Base-by-base conservation (phyloP, 2,329 filamentous ascomycete species). In the Rhynchosporium graminicola region DNA sequence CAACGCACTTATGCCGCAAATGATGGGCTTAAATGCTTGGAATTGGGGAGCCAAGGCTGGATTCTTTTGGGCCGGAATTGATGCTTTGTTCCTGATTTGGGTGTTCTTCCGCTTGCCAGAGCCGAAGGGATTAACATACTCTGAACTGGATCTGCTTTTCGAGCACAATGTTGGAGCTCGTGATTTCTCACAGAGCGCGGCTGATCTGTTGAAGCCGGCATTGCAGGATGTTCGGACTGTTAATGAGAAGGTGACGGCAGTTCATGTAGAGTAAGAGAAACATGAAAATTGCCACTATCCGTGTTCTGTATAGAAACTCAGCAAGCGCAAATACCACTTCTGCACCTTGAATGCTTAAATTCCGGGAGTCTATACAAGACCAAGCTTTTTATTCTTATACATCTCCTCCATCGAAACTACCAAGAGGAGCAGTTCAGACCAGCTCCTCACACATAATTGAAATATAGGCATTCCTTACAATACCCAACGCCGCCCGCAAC, bases 31-130 rank as follows among this genome's bases (percentile, higher is more conserved):
- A 2, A 54, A 54, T 42, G 51, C n/a, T 2, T 54, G 51, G 51
- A 54, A 54, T 20, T 54, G 51, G 51, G 51, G 51, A 42, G 51
- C 51, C 2, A 54, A 54, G 15, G 33, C 51, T 54, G 51, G 51
- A 29, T 54, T 54, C 10, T 54, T 54, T 10, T 54, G 51, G 33
- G 51, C 51, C 28, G 51, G 51, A 54, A 42, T 54, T 29, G 51
- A 54, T 28, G 51, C 51, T n/a, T 15, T 54, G 20, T 54, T 54
- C 51, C 28, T 54, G 33, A 20, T 54, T 20, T 54, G 51, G 51
- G 51, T 54, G 3, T 54, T 54, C 20, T 54, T 54, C 33, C 51
- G 51, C 36, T 54, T 54, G 36, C 51, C 51, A 5, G 51, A 54
- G 36, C 51, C 51, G 28, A 54, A 54, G 36, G 51, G 51, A 4